Percentiles rank a stretch among this genome's conserved stretches.
Conservation (phyloP, 2,329 filamentous ascomycete species). For the Fusarium sororula region DNA sequence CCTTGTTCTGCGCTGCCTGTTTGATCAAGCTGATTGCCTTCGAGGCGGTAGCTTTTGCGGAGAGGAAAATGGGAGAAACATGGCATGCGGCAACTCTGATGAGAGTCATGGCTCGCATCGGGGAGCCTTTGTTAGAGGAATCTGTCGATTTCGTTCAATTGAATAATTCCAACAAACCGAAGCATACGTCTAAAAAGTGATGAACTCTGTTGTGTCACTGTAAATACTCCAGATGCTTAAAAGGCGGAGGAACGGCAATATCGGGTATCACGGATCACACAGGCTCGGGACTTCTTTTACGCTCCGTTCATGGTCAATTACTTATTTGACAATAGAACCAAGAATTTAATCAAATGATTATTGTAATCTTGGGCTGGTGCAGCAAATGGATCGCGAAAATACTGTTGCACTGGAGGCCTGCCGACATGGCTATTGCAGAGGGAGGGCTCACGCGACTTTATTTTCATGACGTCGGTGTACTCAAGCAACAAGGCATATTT, state of each 20-base stretch:
- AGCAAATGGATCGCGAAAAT: background rate
- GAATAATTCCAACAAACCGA: too few species aligned
- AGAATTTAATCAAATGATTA: background rate
- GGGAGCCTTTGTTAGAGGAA: too few species aligned
- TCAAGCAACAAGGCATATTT: background rate
- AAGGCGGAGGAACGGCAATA: conserved; percentile 2
- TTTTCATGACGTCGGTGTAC: background rate
- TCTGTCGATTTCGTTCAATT: too few species aligned
- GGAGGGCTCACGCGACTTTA: background rate
- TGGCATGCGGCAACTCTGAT: conserved; percentile 49
- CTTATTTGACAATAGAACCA: too few species aligned
- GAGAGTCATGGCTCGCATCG: background rate
- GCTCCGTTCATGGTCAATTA: background rate
- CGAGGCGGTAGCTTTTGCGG: conserved; percentile 54
- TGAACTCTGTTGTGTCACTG: background rate
- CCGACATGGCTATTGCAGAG: background rate
- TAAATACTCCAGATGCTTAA: background rate
- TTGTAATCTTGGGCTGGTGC: too few species aligned
- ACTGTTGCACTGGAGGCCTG: background rate
- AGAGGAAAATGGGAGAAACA: conserved; percentile 57
- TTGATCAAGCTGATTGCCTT: conserved; percentile 58
- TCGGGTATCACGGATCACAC: background rate
- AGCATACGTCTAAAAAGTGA: too few species aligned
- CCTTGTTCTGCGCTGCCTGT: conserved; percentile 52
- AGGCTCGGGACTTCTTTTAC: background rate